These are phyloP conservation scores for Arthrobotrys megalospora DNA, from an alignment of 2,329 filamentous ascomycete genomes.

Conservation along the genomic window DNA sequence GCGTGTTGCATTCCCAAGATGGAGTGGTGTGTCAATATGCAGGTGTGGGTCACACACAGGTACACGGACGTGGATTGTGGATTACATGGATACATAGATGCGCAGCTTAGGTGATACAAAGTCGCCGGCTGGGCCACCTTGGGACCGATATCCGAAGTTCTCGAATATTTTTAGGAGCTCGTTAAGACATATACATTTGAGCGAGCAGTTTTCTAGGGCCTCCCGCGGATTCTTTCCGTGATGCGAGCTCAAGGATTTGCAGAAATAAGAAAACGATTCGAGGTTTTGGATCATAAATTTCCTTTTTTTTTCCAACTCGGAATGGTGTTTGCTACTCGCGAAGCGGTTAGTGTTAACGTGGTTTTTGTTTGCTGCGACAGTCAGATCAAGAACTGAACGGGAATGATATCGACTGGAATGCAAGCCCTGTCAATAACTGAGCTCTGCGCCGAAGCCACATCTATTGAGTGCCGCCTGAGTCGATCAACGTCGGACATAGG, in stretches of 20 bases:
- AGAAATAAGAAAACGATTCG: not conserved
- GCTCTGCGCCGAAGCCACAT: not conserved
- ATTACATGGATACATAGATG: not conserved
- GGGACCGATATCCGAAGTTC: too few species aligned
- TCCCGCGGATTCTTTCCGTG: not conserved
- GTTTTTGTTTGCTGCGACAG: not conserved
- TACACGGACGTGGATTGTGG: not conserved
- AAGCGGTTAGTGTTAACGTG: conserved; percentile 1
- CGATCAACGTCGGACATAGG: not conserved
- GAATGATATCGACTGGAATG: not conserved
- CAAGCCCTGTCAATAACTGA: not conserved
- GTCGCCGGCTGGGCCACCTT: not conserved
- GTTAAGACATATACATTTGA: too few species aligned
- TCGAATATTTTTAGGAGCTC: too few species aligned
- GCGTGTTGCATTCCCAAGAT: conserved; percentile 40
- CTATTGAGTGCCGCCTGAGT: not conserved
- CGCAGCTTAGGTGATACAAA: conserved; percentile 9
- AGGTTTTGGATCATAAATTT: not conserved
- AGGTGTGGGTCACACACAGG: conserved; percentile 41
- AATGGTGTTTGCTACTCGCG: not conserved
- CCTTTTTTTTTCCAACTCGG: not conserved
- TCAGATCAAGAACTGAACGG: not conserved
- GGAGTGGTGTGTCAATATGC: conserved; percentile 16
- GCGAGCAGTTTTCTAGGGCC: too few species aligned
- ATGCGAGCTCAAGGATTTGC: not conserved